Percentiles rank a stretch among this genome's conserved stretches.
phyloP scores from a whole-genome alignment of 2,329 filamentous ascomycete genomes.

The Pseudocercospora vitis region DNA sequence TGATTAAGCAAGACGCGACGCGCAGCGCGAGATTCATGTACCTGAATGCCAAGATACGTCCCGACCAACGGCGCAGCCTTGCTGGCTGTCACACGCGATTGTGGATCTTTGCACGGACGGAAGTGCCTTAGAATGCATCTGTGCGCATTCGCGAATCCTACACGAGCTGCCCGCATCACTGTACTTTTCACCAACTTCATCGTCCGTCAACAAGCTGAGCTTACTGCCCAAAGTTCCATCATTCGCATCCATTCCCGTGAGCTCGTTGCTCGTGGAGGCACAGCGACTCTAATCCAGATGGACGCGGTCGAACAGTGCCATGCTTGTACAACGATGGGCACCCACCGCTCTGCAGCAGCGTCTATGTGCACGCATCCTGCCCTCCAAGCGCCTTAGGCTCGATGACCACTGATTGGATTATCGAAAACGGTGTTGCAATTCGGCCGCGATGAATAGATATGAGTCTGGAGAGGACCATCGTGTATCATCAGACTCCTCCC shows the following conservation, averaged over 20 bases:
- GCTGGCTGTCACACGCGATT: too few species aligned
- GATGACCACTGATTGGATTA: constrained; percentile 45
- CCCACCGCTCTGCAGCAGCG: constrained; percentile 50
- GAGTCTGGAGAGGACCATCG: too few species aligned
- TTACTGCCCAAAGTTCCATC: constrained; percentile 17
- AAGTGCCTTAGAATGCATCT: background rate
- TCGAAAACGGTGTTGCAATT: too few species aligned
- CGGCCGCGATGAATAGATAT: too few species aligned
- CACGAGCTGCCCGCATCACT: background rate
- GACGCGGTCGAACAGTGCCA: constrained; percentile 30
- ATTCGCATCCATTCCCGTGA: constrained; percentile 14
- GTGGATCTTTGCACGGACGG: too few species aligned
- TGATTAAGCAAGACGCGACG: too few species aligned
- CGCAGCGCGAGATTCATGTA: too few species aligned
- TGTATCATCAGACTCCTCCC: too few species aligned
- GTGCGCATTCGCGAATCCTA: background rate
- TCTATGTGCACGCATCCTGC: constrained; percentile 50
- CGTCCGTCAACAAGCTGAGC: constrained; percentile 36
- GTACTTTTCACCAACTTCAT: background rate
- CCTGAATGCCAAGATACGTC: too few species aligned
- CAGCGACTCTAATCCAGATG: constrained; percentile 17
- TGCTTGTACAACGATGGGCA: constrained; percentile 59
- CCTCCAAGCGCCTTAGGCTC: constrained; percentile 48
- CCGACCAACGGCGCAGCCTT: too few species aligned
- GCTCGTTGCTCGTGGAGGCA: constrained; percentile 17